These are phyloP conservation scores for Astraeus odoratus DNA, from an alignment of 768 basidiomycete species.

Conservation along the genomic window DNA sequence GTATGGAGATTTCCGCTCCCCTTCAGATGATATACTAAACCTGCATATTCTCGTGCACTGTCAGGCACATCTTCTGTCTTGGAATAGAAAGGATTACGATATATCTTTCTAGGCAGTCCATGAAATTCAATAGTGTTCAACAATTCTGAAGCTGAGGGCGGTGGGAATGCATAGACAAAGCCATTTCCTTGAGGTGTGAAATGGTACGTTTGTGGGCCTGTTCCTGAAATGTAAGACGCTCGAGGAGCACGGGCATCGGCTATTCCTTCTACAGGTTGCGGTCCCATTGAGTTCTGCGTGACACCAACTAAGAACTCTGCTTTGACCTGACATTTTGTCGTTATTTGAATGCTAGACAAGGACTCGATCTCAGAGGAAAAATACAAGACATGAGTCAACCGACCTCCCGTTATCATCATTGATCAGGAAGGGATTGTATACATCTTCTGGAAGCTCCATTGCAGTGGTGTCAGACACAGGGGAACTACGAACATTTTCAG, in stretches of 20 bases:
- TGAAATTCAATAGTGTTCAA: conserved; percentile 36
- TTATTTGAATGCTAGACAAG: conserved; percentile 5
- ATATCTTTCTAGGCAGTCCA: conserved; percentile 52
- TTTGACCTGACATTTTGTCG: neutral
- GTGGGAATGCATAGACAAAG: conserved; percentile 41
- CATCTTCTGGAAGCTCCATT: conserved; percentile 8
- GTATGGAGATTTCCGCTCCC: conserved; percentile 50
- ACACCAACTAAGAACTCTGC: conserved; percentile 1
- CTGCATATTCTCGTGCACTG: conserved; percentile 70
- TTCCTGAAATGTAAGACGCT: conserved; percentile 15
- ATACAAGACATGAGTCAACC: neutral
- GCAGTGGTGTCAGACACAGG: neutral
- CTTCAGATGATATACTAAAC: conserved; percentile 64
- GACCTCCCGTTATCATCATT: conserved; percentile 10
- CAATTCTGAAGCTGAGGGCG: conserved; percentile 47
- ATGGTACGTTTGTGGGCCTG: conserved; percentile 3
- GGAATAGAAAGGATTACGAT: conserved; percentile 79
- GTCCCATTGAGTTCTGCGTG: neutral
- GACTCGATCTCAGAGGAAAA: neutral
- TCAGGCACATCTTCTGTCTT: conserved; percentile 61
- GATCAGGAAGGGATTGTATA: neutral
- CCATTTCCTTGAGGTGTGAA: conserved; percentile 1
- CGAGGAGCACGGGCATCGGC: neutral
- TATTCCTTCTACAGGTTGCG: neutral
- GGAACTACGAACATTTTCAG: neutral